phyloP scores from a whole-genome alignment of 257 asterid genomes.

The Linaria vulgaris region DNA sequence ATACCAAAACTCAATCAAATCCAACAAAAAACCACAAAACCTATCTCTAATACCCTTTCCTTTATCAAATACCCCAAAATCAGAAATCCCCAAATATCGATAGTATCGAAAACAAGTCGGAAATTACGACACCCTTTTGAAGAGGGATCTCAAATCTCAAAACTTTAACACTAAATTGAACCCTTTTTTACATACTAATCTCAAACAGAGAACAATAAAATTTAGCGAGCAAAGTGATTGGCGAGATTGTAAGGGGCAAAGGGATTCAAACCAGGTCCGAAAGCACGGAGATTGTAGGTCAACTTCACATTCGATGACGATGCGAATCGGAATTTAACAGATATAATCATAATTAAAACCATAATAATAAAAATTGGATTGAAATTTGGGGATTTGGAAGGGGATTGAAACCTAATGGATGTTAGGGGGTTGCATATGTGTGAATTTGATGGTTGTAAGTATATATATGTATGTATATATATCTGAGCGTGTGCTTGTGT shows the following conservation, averaged over 20 bases:
- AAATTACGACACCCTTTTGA: background rate
- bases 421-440: no score
- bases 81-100: background rate
- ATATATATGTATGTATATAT: no score
- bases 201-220: background rate
- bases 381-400: no score
- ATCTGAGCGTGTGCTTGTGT: no score
- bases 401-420: no score
- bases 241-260: conserved; percentile 53
- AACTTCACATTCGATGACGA: conserved; percentile 38
- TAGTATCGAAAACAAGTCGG: background rate
- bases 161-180: background rate
- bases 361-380: no score
- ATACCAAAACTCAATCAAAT: no score
- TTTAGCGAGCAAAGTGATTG: conserved; percentile 47
- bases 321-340: conserved; percentile 28
- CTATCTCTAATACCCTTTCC: background rate
- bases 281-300: conserved; percentile 44
- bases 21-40: background rate
- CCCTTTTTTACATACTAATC: no score
- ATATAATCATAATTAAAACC: conserved; percentile 31
- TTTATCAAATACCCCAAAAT: background rate
- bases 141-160: background rate
- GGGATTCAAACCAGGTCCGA: conserved; percentile 74
- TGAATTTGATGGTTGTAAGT: no score